phyloP scores from a whole-genome alignment of 1,284 basidiomycete genomes.

The Trichosporon faecale region DNA sequence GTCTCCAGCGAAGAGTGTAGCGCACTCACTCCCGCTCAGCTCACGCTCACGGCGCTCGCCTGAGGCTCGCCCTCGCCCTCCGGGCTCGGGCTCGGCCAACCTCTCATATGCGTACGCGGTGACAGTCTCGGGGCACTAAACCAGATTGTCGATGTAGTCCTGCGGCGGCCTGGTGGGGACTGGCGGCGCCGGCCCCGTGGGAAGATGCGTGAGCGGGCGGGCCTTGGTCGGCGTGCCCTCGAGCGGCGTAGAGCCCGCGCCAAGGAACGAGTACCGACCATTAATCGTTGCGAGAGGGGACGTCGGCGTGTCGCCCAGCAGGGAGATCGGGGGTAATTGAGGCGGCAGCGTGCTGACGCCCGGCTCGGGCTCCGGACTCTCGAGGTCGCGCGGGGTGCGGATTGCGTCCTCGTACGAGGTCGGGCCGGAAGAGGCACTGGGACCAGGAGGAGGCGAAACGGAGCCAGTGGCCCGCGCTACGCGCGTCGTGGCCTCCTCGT shows the following conservation, averaged over 20 bases:
- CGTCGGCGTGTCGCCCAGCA: background rate
- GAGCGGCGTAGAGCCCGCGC: background rate
- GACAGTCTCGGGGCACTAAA: background rate
- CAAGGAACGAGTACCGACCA: slow-evolving; percentile 6
- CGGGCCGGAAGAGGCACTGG: background rate
- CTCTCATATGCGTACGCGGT: background rate
- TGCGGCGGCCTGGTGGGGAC: background rate
- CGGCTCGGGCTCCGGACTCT: background rate
- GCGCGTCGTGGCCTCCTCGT: slow-evolving; percentile 55
- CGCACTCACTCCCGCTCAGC: too few relatives aligned
- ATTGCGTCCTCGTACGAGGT: background rate
- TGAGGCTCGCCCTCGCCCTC: too few relatives aligned
- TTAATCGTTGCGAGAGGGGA: background rate
- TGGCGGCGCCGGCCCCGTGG: background rate
- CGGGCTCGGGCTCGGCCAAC: too few relatives aligned
- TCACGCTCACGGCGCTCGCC: too few relatives aligned
- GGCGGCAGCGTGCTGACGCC: background rate
- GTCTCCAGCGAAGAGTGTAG: too few relatives aligned
- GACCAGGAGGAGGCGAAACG: background rate
- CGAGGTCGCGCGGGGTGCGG: background rate
- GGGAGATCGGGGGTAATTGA: background rate
- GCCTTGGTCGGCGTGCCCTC: background rate
- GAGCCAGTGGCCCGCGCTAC: slow-evolving; percentile 14
- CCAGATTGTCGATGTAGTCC: slow-evolving; percentile 9
- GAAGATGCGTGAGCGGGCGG: background rate